Evolutionary conservation across 192 early-diverging fungal genomes (phyloP), one percentile per base, ranked within the genome.

Genomic region (Coemansia sp.): DNA sequence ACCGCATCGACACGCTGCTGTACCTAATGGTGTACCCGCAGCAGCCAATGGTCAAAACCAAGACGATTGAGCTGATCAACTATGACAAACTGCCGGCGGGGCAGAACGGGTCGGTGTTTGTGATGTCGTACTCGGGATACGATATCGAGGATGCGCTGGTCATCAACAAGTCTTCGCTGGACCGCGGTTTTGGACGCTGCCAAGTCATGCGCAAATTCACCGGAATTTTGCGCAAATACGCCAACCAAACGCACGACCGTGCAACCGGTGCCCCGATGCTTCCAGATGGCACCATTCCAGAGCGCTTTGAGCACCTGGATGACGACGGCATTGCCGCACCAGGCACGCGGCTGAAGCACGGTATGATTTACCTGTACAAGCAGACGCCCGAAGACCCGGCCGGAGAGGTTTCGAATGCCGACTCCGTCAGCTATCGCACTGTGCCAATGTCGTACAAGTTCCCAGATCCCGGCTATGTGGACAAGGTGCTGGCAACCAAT

Each of bases 81-180:
- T 96, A 91, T 64, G 92, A 98, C 70, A 96, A 95, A 73, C 72
- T 89, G 46, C 89, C 87, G 38, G 87, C 90, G 4, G 88, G 87
- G 36, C 88, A 90, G 70, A 92, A 92, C 53, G 95, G 92, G 14
- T 94, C 87, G 3, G 92, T 98, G 9, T 91, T 92, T 38, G 93
- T 98, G 39, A 97, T 98, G 94, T 88, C 84, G 81, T 95, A 95
- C 58, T 89, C 86, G 51, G 96, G 94, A 38, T 98, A 98, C 75
- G 92, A 98, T 84, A 94, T 95, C 79, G 96, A 98, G 78, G 96
- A 98, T 86, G 93, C 96, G 9, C 67, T 98, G 60, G 90, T 98
- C 8, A 64, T 98, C 41, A 98, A 98, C 79, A 93, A 86, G 81
- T 81, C 88, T 6, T 92, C 90, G 15, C 62, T 98, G 12, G 94